Evolutionary conservation across 768 basidiomycete species (phyloP).

Genomic region (Phanerodontia chrysosporium): DNA sequence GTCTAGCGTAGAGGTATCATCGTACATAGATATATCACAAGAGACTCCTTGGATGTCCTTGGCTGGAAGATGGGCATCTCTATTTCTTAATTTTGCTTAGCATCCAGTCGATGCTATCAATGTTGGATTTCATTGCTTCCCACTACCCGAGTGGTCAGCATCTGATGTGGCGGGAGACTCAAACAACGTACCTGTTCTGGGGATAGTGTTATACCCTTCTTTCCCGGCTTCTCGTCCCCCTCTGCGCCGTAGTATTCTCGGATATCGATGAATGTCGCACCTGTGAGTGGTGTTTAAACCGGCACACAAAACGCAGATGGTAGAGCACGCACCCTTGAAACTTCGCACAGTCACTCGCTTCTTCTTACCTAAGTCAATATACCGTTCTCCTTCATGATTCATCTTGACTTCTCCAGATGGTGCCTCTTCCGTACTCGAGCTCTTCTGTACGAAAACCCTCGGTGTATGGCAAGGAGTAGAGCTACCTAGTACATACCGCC

Average conservation of each 20-base stretch:
- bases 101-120: slow-evolving; percentile 47
- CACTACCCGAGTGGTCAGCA: slow-evolving; percentile 37
- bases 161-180: not conserved
- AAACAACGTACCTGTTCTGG: slow-evolving; percentile 52
- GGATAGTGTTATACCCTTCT: slow-evolving; percentile 71
- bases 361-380: slow-evolving; percentile 68
- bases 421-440: not conserved
- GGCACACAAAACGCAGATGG: not conserved
- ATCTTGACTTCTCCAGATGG: not conserved
- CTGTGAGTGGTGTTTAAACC: slow-evolving; percentile 26
- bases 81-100: slow-evolving; percentile 30
- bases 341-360: slow-evolving; percentile 54
- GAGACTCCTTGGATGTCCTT: not conserved
- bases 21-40: slow-evolving; percentile 5
- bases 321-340: slow-evolving; percentile 38
- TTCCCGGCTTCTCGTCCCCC: slow-evolving; percentile 65
- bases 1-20: slow-evolving; percentile 36
- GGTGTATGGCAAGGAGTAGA: not conserved
- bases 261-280: slow-evolving; percentile 59
- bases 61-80: slow-evolving; percentile 8
- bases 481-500: not conserved
- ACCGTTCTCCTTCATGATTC: slow-evolving; percentile 37
- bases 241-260: slow-evolving; percentile 63
- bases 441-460: not conserved
- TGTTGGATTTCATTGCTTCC: slow-evolving; percentile 46